These are phyloP conservation scores for Suillus clintonianus DNA, from an alignment of 768 basidiomycete genomes.

Conservation along the genomic window DNA sequence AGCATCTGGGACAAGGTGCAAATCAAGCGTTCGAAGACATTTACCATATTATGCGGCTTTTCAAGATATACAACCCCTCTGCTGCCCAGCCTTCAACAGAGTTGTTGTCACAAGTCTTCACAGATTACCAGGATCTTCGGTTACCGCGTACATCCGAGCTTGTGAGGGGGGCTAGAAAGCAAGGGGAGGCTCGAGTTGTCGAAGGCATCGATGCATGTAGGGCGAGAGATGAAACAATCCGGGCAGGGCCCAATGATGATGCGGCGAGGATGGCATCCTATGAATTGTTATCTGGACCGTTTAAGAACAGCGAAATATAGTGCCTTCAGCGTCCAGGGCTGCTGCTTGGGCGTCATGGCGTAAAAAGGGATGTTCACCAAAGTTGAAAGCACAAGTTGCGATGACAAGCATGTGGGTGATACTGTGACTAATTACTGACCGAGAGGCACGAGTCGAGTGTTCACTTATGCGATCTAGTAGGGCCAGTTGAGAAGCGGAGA, in stretches of 20 bases:
- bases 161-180: constrained; percentile 35
- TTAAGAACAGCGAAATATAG: constrained; percentile 10
- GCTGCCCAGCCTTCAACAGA: constrained; percentile 26
- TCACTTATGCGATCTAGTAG: too few species aligned
- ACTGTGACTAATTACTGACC: too few species aligned
- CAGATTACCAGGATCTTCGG: constrained; percentile 35
- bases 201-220: constrained; percentile 32
- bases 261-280: not conserved
- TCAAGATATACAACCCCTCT: constrained; percentile 32
- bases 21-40: constrained; percentile 48
- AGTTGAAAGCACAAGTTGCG: too few species aligned
- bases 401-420: too few species aligned
- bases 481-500: too few species aligned
- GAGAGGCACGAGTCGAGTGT: too few species aligned
- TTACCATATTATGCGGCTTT: constrained; percentile 35
- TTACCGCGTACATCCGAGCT: constrained; percentile 37
- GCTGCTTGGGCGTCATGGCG: too few species aligned
- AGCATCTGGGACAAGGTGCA: constrained; percentile 50
- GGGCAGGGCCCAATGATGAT: not conserved
- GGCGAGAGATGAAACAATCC: constrained; percentile 27
- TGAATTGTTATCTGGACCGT: constrained; percentile 6
- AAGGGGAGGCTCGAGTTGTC: constrained; percentile 38
- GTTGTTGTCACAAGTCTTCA: constrained; percentile 32
- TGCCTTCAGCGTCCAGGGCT: too few species aligned
- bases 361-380: too few species aligned